Evolutionary conservation across 2,329 filamentous ascomycete genomes (phyloP).

Genomic region (Colletotrichum simmondsii): DNA sequence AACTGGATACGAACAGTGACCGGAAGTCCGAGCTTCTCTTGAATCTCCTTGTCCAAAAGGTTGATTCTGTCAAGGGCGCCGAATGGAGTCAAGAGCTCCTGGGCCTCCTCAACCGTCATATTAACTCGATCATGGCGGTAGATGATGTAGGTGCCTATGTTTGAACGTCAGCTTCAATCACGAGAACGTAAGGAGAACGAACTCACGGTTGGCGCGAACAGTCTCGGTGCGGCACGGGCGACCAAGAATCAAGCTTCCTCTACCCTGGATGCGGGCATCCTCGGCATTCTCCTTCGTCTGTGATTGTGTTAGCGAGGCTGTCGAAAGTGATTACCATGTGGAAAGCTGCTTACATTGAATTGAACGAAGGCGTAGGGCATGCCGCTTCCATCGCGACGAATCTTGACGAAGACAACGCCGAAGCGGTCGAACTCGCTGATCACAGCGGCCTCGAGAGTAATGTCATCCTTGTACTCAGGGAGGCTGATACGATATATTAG

Average conservation of each 20-base stretch:
- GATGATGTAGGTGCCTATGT: conserved; percentile 60
- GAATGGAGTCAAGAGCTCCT: conserved; percentile 52
- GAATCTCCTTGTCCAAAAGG: conserved; percentile 45
- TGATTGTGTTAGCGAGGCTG: conserved; percentile 38
- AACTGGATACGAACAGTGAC: conserved; percentile 59
- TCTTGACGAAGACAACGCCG: conserved; percentile 71
- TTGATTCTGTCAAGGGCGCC: conserved; percentile 53
- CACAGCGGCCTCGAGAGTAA: conserved; percentile 62
- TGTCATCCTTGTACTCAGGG: conserved; percentile 59
- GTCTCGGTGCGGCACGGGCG: conserved; percentile 70
- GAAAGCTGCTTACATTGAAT: conserved; percentile 61
- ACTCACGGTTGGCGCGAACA: conserved; percentile 68
- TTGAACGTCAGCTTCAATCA: conserved; percentile 37
- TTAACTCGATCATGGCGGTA: conserved; percentile 49
- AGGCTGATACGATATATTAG: conserved; percentile 53
- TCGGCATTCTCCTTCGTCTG: conserved; percentile 62
- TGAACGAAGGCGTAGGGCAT: conserved; percentile 76
- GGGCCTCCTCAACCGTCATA: conserved; percentile 56
- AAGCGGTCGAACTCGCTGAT: conserved; percentile 63
- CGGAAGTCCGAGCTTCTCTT: conserved; percentile 46
- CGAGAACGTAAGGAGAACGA: background rate
- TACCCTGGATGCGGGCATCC: conserved; percentile 57
- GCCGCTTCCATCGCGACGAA: conserved; percentile 64
- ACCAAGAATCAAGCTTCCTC: conserved; percentile 61
- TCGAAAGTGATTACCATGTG: too few species aligned